Percentiles rank a stretch among this genome's conserved stretches.
phyloP scores from a whole-genome alignment of 768 basidiomycete species.

The Lepiota subincarnata region DNA sequence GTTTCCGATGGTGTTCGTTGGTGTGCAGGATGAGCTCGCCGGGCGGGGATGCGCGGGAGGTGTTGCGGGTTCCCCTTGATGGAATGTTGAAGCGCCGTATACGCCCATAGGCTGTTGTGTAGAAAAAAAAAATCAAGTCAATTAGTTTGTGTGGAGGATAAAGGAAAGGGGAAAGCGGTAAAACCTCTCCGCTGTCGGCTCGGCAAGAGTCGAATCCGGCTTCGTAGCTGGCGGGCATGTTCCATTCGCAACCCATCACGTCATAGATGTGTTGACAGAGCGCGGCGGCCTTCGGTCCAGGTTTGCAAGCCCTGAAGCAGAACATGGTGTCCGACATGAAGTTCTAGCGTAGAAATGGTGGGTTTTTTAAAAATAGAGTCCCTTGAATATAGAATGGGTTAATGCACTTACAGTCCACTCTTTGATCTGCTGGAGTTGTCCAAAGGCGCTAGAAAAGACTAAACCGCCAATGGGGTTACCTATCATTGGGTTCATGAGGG shows the following conservation, averaged over 20 bases:
- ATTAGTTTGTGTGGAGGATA: not conserved
- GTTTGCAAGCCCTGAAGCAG: constrained; percentile 71
- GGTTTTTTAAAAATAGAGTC: not conserved
- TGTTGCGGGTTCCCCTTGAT: constrained; percentile 56
- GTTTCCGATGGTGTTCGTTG: constrained; percentile 49
- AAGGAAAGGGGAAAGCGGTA: constrained; percentile 5
- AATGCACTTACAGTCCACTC: constrained; percentile 62
- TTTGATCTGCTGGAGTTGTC: constrained; percentile 50
- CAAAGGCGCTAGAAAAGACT: constrained; percentile 73
- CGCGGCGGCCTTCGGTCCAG: constrained; percentile 41
- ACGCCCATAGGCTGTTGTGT: constrained; percentile 55
- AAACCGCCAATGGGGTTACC: constrained; percentile 62
- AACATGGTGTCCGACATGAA: constrained; percentile 58
- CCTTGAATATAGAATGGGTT: not conserved
- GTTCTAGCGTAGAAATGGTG: constrained; percentile 34
- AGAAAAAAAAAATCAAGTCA: too few relatives aligned
- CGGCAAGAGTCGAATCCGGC: constrained; percentile 48
- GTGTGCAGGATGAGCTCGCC: constrained; percentile 56
- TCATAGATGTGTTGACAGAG: constrained; percentile 62
- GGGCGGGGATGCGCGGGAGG: constrained; percentile 56
- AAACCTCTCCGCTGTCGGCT: constrained; percentile 48
- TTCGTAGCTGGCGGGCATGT: constrained; percentile 52
- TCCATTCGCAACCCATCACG: constrained; percentile 55
- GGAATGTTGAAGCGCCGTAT: constrained; percentile 63
- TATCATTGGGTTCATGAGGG: constrained; percentile 11